Evolutionary conservation across 768 basidiomycete genomes (phyloP).

Genomic region (Glaciozyma martinii): DNA sequence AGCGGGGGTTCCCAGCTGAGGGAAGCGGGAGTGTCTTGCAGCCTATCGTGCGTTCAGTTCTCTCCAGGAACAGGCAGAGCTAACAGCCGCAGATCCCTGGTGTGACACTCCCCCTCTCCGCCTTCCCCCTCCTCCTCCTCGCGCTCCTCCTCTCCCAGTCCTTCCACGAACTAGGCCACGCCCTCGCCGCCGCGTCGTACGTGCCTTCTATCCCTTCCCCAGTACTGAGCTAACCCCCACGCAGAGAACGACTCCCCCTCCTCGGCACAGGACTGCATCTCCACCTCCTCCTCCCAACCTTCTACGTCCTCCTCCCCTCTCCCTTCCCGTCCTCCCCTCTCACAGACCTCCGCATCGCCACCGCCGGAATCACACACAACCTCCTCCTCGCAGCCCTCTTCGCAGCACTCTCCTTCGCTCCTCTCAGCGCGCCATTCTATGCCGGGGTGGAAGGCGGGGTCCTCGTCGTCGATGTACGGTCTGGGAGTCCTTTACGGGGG

Average conservation of each 20-base stretch:
- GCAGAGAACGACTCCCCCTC: slow-evolving; percentile 11
- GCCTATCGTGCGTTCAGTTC: slow-evolving; percentile 9
- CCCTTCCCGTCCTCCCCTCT: not conserved
- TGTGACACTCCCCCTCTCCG: not conserved
- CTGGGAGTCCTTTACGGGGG: not conserved
- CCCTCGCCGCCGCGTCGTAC: slow-evolving; percentile 13
- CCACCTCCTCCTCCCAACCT: slow-evolving; percentile 17
- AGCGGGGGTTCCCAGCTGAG: not conserved
- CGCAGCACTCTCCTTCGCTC: not conserved
- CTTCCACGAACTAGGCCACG: slow-evolving; percentile 24
- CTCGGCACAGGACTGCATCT: slow-evolving; percentile 4
- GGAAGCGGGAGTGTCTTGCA: not conserved
- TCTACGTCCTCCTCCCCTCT: slow-evolving; percentile 17
- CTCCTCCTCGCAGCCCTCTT: not conserved
- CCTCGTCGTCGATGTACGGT: not conserved
- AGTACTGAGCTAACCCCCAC: not conserved
- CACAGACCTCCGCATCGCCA: slow-evolving; percentile 5
- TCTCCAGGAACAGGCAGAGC: not conserved
- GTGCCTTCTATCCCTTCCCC: not conserved
- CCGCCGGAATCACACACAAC: slow-evolving; percentile 21
- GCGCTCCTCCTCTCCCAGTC: slow-evolving; percentile 5
- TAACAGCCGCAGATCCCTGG: slow-evolving; percentile 11
- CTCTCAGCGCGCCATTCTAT: not conserved
- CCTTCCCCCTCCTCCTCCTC: slow-evolving; percentile 3
- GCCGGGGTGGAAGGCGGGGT: not conserved